A percentile compares a stretch with the other conserved stretches of the same genome.
Evolutionary conservation across 495 filamentous ascomycete species (phyloP).

Genomic region (Monascus purpureus): DNA sequence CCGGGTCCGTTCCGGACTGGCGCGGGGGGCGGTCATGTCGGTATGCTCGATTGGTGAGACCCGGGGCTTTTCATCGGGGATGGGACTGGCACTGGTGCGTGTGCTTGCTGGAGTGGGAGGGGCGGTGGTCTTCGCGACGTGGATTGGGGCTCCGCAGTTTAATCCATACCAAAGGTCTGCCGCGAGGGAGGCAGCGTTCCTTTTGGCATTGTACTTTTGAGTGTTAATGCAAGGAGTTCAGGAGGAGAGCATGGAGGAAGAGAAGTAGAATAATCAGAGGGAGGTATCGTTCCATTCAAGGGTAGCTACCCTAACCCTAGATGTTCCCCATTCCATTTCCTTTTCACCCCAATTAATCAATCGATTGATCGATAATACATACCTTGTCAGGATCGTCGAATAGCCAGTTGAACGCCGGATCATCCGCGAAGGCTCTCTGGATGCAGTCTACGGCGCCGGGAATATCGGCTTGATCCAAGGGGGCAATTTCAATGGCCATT

Average conservation of each 20-base stretch:
- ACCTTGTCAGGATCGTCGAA: slow-evolving; percentile 40
- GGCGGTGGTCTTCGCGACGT: slow-evolving; percentile 37
- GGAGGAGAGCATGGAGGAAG: background rate
- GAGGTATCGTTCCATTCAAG: too few species aligned
- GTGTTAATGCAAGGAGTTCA: background rate
- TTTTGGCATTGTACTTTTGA: slow-evolving; percentile 35
- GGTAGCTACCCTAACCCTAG: too few species aligned
- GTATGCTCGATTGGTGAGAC: background rate
- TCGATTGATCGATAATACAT: too few species aligned
- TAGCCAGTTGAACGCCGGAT: slow-evolving; percentile 52
- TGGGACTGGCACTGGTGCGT: background rate
- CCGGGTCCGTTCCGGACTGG: slow-evolving; percentile 5
- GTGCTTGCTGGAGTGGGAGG: background rate
- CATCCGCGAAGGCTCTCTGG: slow-evolving; percentile 47
- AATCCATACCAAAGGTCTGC: slow-evolving; percentile 52
- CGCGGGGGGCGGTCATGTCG: slow-evolving; percentile 5
- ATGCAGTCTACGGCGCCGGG: slow-evolving; percentile 44
- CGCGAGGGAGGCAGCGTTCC: slow-evolving; percentile 48
- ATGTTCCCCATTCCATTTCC: too few species aligned
- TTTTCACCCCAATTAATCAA: too few species aligned
- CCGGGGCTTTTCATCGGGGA: background rate
- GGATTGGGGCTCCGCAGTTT: slow-evolving; percentile 42
- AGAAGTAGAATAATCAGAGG: background rate
- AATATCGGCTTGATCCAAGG: slow-evolving; percentile 43
- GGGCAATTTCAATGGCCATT: slow-evolving; percentile 44